Conservation (phyloP, 768 basidiomycete genomes). For the Fomitopsis pulvina region DNA sequence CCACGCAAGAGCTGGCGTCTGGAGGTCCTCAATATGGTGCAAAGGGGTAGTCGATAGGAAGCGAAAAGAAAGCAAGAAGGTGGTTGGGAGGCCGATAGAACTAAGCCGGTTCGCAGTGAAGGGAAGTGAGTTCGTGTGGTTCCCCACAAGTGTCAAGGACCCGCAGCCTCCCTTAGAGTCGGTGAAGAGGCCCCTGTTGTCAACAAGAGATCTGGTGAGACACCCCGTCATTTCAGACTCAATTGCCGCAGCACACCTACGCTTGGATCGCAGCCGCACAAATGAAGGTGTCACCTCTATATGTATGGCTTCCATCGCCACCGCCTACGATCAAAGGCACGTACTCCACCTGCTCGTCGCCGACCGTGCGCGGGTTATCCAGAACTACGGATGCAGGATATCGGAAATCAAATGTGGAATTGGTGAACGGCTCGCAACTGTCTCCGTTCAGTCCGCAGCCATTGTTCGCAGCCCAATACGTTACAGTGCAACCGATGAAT, state of each 20-base stretch:
- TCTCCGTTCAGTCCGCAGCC: constrained; percentile 70
- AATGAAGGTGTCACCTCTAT: constrained; percentile 80
- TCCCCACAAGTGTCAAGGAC: constrained; percentile 59
- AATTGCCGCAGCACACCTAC: too few relatives aligned
- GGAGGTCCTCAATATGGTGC: constrained; percentile 64
- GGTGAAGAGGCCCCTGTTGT: constrained; percentile 53
- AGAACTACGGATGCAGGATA: constrained; percentile 70
- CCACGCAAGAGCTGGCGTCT: constrained; percentile 63
- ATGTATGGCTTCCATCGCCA: constrained; percentile 63
- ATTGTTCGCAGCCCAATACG: constrained; percentile 64
- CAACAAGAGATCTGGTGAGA: too few relatives aligned
- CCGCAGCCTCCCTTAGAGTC: constrained; percentile 73
- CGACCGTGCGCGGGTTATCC: constrained; percentile 70
- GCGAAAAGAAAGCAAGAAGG: constrained; percentile 67
- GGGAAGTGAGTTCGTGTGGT: constrained; percentile 65
- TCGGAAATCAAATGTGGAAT: constrained; percentile 62
- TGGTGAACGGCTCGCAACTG: constrained; percentile 56
- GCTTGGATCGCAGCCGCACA: constrained; percentile 81
- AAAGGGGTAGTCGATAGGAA: constrained; percentile 44
- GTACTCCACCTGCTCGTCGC: constrained; percentile 55
- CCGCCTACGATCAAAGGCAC: constrained; percentile 82
- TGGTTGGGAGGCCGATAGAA: constrained; percentile 67
- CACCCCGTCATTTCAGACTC: too few relatives aligned
- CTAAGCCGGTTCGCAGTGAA: constrained; percentile 52
- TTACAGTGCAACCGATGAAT: constrained; percentile 60